These are phyloP conservation scores for Cyberlindnera amylophila DNA, from an alignment of 805 yeast genomes.

Conservation along the genomic window DNA sequence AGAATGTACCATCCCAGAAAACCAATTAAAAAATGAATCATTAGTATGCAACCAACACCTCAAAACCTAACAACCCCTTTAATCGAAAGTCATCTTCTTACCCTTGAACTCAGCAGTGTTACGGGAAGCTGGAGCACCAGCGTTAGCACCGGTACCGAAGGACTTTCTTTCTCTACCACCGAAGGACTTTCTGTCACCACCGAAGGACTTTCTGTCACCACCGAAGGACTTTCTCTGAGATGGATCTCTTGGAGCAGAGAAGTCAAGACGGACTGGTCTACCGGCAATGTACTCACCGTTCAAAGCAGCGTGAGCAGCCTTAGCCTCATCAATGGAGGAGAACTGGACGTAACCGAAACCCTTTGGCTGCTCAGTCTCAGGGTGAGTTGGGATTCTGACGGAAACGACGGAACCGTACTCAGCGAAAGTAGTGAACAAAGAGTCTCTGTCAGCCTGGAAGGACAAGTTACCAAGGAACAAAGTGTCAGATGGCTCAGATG, in stretches of 20 bases:
- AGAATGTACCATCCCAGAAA: neutral
- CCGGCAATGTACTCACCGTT: constrained; percentile 89
- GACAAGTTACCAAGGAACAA: constrained; percentile 94
- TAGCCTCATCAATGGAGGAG: constrained; percentile 82
- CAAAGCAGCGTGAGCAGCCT: constrained; percentile 78
- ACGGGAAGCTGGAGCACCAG: constrained; percentile 32
- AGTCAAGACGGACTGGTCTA: constrained; percentile 93
- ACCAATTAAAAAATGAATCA: neutral
- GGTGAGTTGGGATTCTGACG: constrained; percentile 95
- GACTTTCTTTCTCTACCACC: constrained; percentile 41
- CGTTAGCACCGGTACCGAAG: constrained; percentile 53
- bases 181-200: constrained; percentile 36
- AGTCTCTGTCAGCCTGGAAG: constrained; percentile 82
- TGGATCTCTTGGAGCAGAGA: constrained; percentile 81
- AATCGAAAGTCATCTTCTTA: constrained; percentile 77
- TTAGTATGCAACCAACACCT: constrained; percentile 1
- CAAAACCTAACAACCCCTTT: constrained; percentile 24
- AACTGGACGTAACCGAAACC: constrained; percentile 98
- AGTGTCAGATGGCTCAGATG: constrained; percentile 92
- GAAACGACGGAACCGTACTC: constrained; percentile 79
- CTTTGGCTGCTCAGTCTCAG: constrained; percentile 98
- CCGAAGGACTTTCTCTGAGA: constrained; percentile 30
- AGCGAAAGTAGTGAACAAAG: constrained; percentile 67
- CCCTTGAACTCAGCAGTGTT: constrained; percentile 74
- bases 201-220: constrained; percentile 36